Conservation (phyloP, 169 alveolate species). For the Pseudocohnilembus persalinus region DNA sequence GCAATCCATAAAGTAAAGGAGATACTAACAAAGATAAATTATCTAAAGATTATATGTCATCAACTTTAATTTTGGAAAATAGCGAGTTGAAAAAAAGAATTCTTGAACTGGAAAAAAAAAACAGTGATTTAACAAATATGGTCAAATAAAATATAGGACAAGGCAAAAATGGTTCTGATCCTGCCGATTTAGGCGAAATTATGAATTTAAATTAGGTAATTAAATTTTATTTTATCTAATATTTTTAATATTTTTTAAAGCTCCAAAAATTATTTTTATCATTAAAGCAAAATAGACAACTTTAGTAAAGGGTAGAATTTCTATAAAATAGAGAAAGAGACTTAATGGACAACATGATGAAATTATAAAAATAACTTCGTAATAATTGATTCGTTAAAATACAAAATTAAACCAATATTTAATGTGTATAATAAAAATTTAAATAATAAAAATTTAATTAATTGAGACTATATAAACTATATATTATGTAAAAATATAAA, state of each 20-base stretch:
- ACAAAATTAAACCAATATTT: no score
- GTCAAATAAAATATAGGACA: conserved; percentile 41
- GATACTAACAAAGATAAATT: conserved; percentile 39
- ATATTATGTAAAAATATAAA: no score
- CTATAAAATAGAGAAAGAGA: conserved; percentile 82
- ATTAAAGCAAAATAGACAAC: conserved; percentile 46
- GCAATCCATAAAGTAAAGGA: conserved; percentile 50
- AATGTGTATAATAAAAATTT: no score
- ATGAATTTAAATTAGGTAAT: conserved; percentile 49
- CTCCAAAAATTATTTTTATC: not conserved
- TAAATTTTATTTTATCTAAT: not conserved
- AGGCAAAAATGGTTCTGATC: conserved; percentile 43
- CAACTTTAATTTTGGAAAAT: conserved; percentile 77
- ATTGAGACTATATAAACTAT: no score
- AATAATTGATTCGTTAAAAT: not conserved
- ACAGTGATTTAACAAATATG: conserved; percentile 60
- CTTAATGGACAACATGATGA: conserved; percentile 69
- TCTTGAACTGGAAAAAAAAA: conserved; percentile 73
- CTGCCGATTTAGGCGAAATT: conserved; percentile 61
- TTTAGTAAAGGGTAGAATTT: conserved; percentile 75
- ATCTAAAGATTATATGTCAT: conserved; percentile 54
- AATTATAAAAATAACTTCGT: conserved; percentile 46
- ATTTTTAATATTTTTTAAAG: not conserved
- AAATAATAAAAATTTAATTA: no score
- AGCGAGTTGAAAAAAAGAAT: conserved; percentile 77